Base-by-base conservation (phyloP, 129 eudicot species). In the Mikania micrantha region DNA sequence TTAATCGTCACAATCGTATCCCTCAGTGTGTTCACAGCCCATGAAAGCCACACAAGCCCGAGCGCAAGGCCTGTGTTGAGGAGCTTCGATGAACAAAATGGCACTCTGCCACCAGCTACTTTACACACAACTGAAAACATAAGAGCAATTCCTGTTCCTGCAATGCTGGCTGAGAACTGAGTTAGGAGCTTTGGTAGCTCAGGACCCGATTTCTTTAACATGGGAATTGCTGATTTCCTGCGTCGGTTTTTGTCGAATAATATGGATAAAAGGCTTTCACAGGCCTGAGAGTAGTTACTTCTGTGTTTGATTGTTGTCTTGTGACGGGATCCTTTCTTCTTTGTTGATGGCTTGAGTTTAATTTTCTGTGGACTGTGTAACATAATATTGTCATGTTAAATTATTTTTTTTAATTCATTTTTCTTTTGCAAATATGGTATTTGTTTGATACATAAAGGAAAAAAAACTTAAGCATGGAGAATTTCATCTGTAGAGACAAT, bases 101-200 rank as follows among this genome's bases (percentile, higher is more conserved):
- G 92, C 20, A 72, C 82, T 29, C 82, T 73, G 1, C 89, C 81
- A 21, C 75, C 78, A 15, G 80, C 86, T 32, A 83, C 73, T 54
- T 87, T 86, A 75, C 82, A 83, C 57, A 86, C 3, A 21, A 86
- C 86, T 1, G 92, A 86, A 74, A 88, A 81, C 10, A 88, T 69
- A 50, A 93, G 85, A 8, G 96, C 98, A n/a, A 93, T 77, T 3
- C 98, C 98, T 0, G 88, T 86, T 41, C 98, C 98, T 1, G 98
- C 95, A 47, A 93, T 88, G 82, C 84, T 88, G 68, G 98, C 98
- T 1, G 98, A 93, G 76, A 80, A 84, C n/a, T 86, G 95, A 7
- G 90, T 88, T 50, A 93, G 76, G 53, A 93, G 80, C 9, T 76
- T 80, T 5, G 90, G 91, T 32, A 93, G 70, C 70, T 84, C 88